phyloP scores from a whole-genome alignment of 306 rosid species.

The Glycine latifolia region DNA sequence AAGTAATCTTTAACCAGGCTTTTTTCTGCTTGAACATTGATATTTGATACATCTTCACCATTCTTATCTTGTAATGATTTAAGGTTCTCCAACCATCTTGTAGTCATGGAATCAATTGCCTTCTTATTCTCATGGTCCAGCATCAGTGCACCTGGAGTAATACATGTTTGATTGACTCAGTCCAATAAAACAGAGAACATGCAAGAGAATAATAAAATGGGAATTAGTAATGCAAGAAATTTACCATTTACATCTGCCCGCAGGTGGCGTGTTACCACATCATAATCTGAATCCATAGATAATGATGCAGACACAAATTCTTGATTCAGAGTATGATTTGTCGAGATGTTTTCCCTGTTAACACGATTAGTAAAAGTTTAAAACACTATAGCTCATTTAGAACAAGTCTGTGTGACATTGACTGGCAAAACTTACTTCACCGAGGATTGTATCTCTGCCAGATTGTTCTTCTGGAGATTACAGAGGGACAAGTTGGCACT shows the following conservation, averaged over 20 bases:
- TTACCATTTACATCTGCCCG: conserved; percentile 73
- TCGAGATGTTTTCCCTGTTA: conserved; percentile 63
- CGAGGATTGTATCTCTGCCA: conserved; percentile 61
- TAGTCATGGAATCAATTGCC: conserved; percentile 68
- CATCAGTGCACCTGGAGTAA: conserved; percentile 60
- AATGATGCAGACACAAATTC: conserved; percentile 62
- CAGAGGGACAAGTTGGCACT: conserved; percentile 57
- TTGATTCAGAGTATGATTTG: conserved; percentile 58
- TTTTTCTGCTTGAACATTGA: conserved; percentile 71
- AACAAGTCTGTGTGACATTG: not conserved
- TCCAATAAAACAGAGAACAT: conserved; percentile 7
- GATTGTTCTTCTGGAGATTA: conserved; percentile 54
- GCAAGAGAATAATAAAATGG: too few species aligned
- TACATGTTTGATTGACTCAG: not conserved
- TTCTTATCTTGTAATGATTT: conserved; percentile 63
- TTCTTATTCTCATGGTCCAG: conserved; percentile 71
- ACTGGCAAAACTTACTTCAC: conserved; percentile 67
- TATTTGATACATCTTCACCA: conserved; percentile 59
- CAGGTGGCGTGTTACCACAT: conserved; percentile 56
- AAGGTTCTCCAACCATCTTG: conserved; percentile 64
- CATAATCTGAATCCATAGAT: conserved; percentile 57
- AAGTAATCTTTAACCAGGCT: conserved; percentile 69
- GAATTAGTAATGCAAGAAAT: conserved; percentile 17
- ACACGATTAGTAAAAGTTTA: not conserved
- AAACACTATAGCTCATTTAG: not conserved